Evolutionary conservation across 257 asterid genomes (phyloP), one percentile per base, ranked within the genome.

Genomic region (Parsonsia alboflavescens): DNA sequence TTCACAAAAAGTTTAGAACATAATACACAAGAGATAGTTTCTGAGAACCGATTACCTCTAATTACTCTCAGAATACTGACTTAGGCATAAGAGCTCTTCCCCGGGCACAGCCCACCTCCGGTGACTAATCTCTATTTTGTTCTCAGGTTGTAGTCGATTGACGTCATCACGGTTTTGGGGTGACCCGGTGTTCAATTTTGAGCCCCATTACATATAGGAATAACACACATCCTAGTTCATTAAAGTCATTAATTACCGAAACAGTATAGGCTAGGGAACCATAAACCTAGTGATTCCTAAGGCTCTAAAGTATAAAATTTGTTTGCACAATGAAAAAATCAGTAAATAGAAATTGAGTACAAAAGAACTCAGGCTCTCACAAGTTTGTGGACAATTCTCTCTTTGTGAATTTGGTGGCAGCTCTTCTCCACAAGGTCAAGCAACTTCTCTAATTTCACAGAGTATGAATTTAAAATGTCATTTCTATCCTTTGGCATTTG

Each of bases 351-450:
- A 56, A 53, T 53, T 33, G 39, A 41, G 68, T 45, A 3, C n/a
- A 28, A 17, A 64, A 53, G 24, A 54, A 72, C 57, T 88, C 84
- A 93, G 72, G 86, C 91, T 81, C 84, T 90, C 44, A 88, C 93
- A 61, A 89, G 88, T 84, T 88, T 95, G 92, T 95, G 98, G 70
- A 95, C 90, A 97, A 95, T 95, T 0, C 85, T 90, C 88, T 95
- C 99, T 88, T 92, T 95, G 90, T 95, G 99, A 62, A 95, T 95
- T 80, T 95, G 99, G 87, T 95, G 99, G 87, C 99, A 95, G 76
- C 99, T 92, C 93, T 92, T 95, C 77, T 92, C 99, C 7, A 92
- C 97, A 57, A 95, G 99, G 86, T 92, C 99, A n/a, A 95, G 99
- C 80, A 95, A 91, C 86, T 92, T 95, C 90, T 95, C 99, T 90